A percentile compares a stretch with the other conserved stretches of the same genome.
phyloP scores from a whole-genome alignment of 306 rosid species.

The Neltuma alba region DNA sequence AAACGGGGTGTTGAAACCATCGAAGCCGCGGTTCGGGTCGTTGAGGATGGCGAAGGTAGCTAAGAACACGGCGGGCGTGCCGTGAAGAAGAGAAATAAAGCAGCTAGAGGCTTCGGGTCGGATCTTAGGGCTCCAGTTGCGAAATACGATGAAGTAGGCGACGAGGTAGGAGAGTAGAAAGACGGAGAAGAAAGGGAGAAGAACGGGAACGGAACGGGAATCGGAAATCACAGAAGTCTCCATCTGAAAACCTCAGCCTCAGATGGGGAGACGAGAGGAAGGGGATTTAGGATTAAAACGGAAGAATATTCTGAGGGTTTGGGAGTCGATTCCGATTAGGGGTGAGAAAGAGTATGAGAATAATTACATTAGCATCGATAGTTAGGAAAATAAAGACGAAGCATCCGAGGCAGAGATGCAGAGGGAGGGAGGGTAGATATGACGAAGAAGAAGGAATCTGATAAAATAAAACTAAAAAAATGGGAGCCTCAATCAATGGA shows the following conservation, averaged over 20 bases:
- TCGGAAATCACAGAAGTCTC: not conserved
- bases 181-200: constrained; percentile 54
- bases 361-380: too few species aligned
- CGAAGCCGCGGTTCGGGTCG: constrained; percentile 57
- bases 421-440: not conserved
- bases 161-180: constrained; percentile 55
- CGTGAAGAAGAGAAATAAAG: constrained; percentile 75
- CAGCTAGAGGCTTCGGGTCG: constrained; percentile 91
- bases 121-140: constrained; percentile 65
- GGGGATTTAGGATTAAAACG: not conserved
- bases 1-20: constrained; percentile 52
- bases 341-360: not conserved
- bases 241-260: not conserved
- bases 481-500: not conserved
- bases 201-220: constrained; percentile 16
- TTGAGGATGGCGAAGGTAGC: constrained; percentile 52
- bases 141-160: constrained; percentile 69
- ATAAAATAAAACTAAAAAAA: not conserved
- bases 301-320: not conserved
- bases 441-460: not conserved
- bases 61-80: constrained; percentile 76
- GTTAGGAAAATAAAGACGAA: not conserved
- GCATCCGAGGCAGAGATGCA: not conserved
- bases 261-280: not conserved
- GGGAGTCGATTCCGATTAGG: not conserved